phyloP scores from a whole-genome alignment of 129 eudicot genomes.

The Centrapalus pauciflorus region DNA sequence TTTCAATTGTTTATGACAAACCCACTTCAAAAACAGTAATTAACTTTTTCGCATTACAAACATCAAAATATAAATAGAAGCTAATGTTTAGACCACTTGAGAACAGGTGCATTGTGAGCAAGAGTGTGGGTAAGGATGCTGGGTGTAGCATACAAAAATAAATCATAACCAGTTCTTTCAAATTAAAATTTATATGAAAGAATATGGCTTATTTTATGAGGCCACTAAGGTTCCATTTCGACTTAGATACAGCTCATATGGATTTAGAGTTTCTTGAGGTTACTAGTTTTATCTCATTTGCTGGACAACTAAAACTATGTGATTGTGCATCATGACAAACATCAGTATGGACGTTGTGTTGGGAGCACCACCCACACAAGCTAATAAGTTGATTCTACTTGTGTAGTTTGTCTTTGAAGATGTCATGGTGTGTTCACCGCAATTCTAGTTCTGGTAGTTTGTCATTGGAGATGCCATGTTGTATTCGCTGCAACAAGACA shows the following conservation, averaged over 20 bases:
- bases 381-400: no score
- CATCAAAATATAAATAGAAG: background rate
- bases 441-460: no score
- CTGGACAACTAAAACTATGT: background rate
- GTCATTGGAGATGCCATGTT: no score
- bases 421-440: no score
- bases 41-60: background rate
- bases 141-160: background rate
- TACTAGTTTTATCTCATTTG: background rate
- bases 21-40: background rate
- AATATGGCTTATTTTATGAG: background rate
- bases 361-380: no score
- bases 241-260: background rate
- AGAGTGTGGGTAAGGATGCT: background rate
- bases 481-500: no score
- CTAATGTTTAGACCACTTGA: background rate
- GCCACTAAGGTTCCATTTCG: background rate
- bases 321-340: background rate
- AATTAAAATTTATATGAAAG: background rate
- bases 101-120: background rate
- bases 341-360: no score
- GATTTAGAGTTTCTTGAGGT: background rate
- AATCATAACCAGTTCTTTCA: background rate
- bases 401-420: no score
- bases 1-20: slow-evolving; percentile 1